phyloP scores from a whole-genome alignment of 371 early-diverging fungal species.

The Catenaria anguillulae region DNA sequence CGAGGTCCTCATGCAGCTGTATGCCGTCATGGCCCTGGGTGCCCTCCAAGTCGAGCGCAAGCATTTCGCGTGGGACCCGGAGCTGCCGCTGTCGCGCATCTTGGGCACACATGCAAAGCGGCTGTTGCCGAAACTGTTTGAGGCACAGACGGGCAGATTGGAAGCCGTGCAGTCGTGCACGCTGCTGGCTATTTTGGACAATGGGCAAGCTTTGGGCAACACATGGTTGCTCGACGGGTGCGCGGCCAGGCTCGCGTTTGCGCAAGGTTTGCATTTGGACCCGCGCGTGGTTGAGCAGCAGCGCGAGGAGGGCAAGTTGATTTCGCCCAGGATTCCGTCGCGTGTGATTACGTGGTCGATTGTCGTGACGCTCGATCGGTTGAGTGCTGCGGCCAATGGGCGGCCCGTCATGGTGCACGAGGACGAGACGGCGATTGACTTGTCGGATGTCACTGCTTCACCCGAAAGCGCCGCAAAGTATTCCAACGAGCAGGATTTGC shows the following conservation, averaged over 20 bases:
- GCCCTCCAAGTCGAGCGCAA: background rate
- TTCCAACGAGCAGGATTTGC: background rate
- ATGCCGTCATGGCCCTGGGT: background rate
- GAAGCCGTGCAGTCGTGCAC: background rate
- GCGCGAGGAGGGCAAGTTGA: background rate
- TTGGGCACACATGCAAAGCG: background rate
- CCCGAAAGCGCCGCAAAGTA: background rate
- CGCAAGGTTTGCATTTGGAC: background rate
- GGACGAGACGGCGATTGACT: background rate
- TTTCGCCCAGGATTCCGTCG: no score
- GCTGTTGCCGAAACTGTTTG: background rate
- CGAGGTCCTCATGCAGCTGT: background rate
- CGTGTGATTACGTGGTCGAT: background rate
- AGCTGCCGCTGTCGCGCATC: background rate
- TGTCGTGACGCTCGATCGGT: background rate
- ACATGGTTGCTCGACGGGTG: background rate
- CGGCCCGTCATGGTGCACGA: background rate
- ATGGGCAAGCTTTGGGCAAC: background rate
- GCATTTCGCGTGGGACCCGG: background rate
- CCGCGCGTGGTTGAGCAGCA: background rate
- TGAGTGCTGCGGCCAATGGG: background rate
- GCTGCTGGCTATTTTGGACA: background rate
- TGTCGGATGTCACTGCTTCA: no score
- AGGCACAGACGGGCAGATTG: background rate
- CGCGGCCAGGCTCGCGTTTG: background rate